Evolutionary conservation across 306 rosid genomes (phyloP), one percentile per base, ranked within the genome.

Genomic region (Cicer yamashitae): DNA sequence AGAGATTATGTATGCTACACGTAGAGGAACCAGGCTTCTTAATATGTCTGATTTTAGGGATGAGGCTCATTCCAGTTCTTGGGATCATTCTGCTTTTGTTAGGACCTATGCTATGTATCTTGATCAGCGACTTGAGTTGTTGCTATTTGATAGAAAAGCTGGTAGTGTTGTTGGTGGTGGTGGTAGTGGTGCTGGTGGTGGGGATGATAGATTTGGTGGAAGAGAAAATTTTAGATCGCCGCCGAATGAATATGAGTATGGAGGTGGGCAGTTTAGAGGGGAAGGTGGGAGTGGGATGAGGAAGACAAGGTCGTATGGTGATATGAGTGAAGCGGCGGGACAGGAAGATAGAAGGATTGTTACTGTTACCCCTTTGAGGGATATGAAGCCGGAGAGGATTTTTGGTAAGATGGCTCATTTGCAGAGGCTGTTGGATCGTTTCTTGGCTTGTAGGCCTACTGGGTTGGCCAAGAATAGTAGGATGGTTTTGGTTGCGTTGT

Each of bases 41-140:
- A 94, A 94, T 67, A 82, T 94, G 84, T 85, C 96, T 0, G 97
- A 94, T 64, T 94, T 91, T 81, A 90, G 90, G 65, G 98, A 94
- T 44, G 98, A 94, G 81, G 99, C 97, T 66, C 99, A 94, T 84
- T 90, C 99, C 2, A 90, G 87, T 86, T 92, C 99, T 1, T 94
- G 99, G 99, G 99, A 94, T 74, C 96, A 90, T 81, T 92, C 99
- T 0, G 93, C 97, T 56, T 94, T 90, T 8, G 96, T 94, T 1
- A 81, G 97, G 80, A 90, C 99, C 14, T 94, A 88, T 52, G 93
- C 99, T 8, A 74, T 94, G 91, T 94, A 86, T 67, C 87, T 94
- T 30, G 99, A 94, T 79, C 99, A 94, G 73, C 86, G 97, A 7
- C 93, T 94, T 3, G 97, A 94, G 77, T 30, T 94, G 87, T 80